Percentiles rank a stretch among this genome's conserved stretches.
Evolutionary conservation across 768 basidiomycete species (phyloP).

Genomic region (Plicaturopsis crispa): DNA sequence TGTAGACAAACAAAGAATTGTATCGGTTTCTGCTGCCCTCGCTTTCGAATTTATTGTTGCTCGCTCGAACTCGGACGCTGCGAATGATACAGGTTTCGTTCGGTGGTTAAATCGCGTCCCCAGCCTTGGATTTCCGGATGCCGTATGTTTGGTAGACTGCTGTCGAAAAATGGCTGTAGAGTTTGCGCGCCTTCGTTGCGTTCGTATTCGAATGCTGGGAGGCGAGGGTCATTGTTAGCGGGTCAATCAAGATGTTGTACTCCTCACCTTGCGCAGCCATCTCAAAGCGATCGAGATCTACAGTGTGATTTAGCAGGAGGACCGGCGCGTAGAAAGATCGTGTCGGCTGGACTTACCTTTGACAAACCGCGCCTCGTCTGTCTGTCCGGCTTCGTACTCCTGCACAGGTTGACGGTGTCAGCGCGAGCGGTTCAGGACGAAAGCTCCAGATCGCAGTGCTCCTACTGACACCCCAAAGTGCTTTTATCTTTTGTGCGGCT

Average conservation of each 20-base stretch:
- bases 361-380: slow-evolving; percentile 76
- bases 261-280: slow-evolving; percentile 74
- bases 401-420: slow-evolving; percentile 16
- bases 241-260: background rate
- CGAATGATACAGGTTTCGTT: slow-evolving; percentile 27
- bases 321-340: background rate
- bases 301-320: background rate
- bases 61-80: no score
- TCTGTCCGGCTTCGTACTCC: slow-evolving; percentile 79
- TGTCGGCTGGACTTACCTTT: slow-evolving; percentile 50
- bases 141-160: slow-evolving; percentile 62
- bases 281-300: slow-evolving; percentile 83
- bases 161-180: slow-evolving; percentile 76
- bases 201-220: slow-evolving; percentile 69
- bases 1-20: no score
- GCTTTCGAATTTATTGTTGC: no score
- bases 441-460: background rate
- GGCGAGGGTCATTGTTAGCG: background rate
- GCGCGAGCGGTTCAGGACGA: background rate
- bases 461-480: slow-evolving; percentile 61
- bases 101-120: slow-evolving; percentile 50
- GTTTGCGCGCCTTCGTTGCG: slow-evolving; percentile 33
- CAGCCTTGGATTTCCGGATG: slow-evolving; percentile 71
- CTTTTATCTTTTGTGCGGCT: slow-evolving; percentile 58
- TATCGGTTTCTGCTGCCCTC: no score